Evolutionary conservation across 768 basidiomycete species (phyloP).

Genomic region (Naganishia kalamii): DNA sequence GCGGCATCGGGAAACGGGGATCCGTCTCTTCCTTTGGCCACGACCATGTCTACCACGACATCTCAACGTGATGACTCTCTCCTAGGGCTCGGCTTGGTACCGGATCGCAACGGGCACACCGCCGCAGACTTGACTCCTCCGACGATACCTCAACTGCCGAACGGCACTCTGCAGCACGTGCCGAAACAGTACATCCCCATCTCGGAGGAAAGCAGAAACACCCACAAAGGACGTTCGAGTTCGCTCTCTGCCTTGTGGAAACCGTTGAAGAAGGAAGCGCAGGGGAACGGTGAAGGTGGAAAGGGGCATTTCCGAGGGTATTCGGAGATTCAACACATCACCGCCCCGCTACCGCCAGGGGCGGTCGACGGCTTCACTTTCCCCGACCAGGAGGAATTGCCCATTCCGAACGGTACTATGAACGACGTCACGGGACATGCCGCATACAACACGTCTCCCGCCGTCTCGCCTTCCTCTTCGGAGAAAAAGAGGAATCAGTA

Average conservation of each 20-base stretch:
- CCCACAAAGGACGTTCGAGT: neutral
- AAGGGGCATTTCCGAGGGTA: neutral
- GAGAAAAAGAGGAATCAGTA: neutral
- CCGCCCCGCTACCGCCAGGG: neutral
- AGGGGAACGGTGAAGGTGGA: neutral
- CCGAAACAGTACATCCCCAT: neutral
- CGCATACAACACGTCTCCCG: neutral
- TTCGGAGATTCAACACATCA: neutral
- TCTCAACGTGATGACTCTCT: neutral
- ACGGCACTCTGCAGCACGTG: neutral
- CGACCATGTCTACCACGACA: neutral
- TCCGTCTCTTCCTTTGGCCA: neutral
- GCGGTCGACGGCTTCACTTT: neutral
- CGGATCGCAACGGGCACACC: neutral
- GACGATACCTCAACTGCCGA: neutral
- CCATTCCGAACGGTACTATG: neutral
- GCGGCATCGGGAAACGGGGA: neutral
- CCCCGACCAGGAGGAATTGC: neutral
- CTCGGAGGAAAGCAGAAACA: neutral
- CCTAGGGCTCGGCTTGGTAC: neutral
- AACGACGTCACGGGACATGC: neutral
- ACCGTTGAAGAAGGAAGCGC: neutral
- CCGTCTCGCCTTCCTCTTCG: neutral
- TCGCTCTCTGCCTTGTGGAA: constrained; percentile 7
- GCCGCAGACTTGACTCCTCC: neutral